Percentiles rank a stretch among this genome's conserved stretches.
These are phyloP conservation scores for Wickerhamomyces bovis DNA, from an alignment of 805 yeast genomes.

Conservation along the genomic window DNA sequence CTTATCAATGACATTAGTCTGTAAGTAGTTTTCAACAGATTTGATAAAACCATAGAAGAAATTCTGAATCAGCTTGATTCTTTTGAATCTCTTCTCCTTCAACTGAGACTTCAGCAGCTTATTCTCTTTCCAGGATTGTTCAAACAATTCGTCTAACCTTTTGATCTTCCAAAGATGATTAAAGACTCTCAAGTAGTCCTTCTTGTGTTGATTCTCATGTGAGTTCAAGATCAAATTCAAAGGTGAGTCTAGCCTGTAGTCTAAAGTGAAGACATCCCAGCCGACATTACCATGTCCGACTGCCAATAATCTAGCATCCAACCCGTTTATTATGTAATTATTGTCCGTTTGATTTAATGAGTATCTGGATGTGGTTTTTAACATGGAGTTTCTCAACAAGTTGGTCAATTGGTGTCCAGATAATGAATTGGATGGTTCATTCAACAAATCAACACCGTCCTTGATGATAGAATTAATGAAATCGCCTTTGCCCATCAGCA, in stretches of 20 bases:
- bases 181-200: slow-evolving; percentile 72
- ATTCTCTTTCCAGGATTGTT: slow-evolving; percentile 39
- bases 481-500: slow-evolving; percentile 76
- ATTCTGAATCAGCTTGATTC: slow-evolving; percentile 27
- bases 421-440: slow-evolving; percentile 55
- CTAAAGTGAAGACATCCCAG: slow-evolving; percentile 91
- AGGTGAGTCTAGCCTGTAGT: slow-evolving; percentile 53
- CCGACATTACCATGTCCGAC: slow-evolving; percentile 70
- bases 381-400: slow-evolving; percentile 58
- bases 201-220: slow-evolving; percentile 35
- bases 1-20: slow-evolving; percentile 27
- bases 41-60: slow-evolving; percentile 27
- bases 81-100: slow-evolving; percentile 23
- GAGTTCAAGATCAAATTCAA: slow-evolving; percentile 51
- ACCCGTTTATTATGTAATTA: slow-evolving; percentile 38
- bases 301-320: slow-evolving; percentile 82
- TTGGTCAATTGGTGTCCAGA: slow-evolving; percentile 62
- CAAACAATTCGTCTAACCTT: slow-evolving; percentile 50
- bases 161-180: slow-evolving; percentile 79
- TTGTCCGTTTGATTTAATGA: slow-evolving; percentile 28
- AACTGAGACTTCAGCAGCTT: slow-evolving; percentile 25
- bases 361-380: slow-evolving; percentile 43
- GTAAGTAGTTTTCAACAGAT: slow-evolving; percentile 27
- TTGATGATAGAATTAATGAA: slow-evolving; percentile 61
- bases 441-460: slow-evolving; percentile 47